Conservation (phyloP, 148 eudicot species). For the Amaranthus cruentus region DNA sequence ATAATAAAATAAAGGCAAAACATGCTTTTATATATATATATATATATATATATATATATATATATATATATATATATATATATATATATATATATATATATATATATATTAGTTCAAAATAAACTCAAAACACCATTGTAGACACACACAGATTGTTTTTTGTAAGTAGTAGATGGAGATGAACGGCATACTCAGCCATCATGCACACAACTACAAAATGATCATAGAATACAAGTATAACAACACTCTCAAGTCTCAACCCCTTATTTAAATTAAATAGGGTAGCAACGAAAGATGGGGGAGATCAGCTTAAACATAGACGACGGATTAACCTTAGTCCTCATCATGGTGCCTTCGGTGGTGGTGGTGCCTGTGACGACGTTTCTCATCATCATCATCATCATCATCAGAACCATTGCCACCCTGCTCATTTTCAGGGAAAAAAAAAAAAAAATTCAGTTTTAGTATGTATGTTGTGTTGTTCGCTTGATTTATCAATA, state of each 20-base stretch:
- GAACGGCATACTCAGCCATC: slow-evolving; percentile 14
- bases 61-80: too few species aligned
- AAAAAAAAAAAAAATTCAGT: neutral
- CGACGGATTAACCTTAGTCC: slow-evolving; percentile 7
- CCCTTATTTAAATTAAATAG: slow-evolving; percentile 13
- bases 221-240: neutral
- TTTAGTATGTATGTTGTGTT: too few species aligned
- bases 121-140: too few species aligned
- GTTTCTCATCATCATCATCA: slow-evolving; percentile 26
- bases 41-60: too few species aligned
- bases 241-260: slow-evolving; percentile 11
- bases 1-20: too few species aligned
- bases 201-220: slow-evolving; percentile 2
- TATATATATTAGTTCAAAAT: too few species aligned
- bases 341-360: slow-evolving; percentile 29
- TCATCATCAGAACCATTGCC: slow-evolving; percentile 25
- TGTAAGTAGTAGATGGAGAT: too few species aligned
- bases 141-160: too few species aligned
- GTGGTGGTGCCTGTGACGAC: slow-evolving; percentile 22
- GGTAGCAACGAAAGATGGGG: neutral
- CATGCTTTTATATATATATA: too few species aligned
- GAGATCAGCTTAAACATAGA: slow-evolving; percentile 3
- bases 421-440: slow-evolving; percentile 10
- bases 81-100: too few species aligned
- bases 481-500: too few species aligned